Conservation (phyloP, 2,329 filamentous ascomycete species). For the Paramyrothecium sp. region DNA sequence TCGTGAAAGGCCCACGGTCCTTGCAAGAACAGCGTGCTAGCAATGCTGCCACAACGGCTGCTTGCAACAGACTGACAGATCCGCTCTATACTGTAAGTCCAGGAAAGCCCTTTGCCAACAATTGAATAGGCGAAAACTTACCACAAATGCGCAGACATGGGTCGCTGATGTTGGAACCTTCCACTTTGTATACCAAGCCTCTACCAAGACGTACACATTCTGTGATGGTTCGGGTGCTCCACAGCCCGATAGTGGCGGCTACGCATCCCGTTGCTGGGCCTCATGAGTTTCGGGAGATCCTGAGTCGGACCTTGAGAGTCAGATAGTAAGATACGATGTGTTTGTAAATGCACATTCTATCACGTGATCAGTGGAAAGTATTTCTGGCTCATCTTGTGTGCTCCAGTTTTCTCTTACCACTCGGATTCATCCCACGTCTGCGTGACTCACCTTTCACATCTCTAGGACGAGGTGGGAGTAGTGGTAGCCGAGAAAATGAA, state of each 20-base stretch:
- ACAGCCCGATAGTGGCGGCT: not conserved
- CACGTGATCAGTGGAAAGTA: not conserved
- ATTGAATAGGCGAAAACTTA: not conserved
- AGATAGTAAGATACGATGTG: not conserved
- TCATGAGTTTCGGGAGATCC: not conserved
- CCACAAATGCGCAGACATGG: not conserved
- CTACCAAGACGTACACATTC: not conserved
- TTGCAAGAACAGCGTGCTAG: not conserved
- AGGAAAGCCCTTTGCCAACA: not conserved
- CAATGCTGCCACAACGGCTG: not conserved
- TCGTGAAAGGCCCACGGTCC: not conserved
- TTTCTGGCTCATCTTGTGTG: too few species aligned
- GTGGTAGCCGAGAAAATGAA: conserved; percentile 4
- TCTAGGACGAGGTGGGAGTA: too few species aligned
- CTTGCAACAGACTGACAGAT: not conserved
- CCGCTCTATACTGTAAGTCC: not conserved
- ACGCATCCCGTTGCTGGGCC: not conserved
- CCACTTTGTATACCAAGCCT: not conserved
- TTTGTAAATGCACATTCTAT: not conserved
- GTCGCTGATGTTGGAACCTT: not conserved
- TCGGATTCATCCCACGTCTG: too few species aligned
- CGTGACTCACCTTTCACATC: too few species aligned
- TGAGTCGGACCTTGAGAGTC: not conserved
- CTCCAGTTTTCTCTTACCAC: too few species aligned
- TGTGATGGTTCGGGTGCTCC: not conserved